These are phyloP conservation scores for Lotmaria passim DNA, from an alignment of 208 protist species.

Conservation along the genomic window DNA sequence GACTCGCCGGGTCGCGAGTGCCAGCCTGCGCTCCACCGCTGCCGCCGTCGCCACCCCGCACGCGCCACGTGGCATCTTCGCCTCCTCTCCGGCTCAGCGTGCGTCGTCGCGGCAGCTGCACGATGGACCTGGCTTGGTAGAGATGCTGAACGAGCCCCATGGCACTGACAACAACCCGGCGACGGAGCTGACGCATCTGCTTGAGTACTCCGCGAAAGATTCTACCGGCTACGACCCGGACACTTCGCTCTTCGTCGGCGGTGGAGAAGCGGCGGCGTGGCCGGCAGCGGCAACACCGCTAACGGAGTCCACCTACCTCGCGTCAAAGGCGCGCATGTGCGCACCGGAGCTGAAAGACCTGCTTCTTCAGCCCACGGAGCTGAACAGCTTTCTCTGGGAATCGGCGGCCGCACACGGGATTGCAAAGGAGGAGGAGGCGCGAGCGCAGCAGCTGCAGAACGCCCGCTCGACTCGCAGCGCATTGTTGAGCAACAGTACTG, in stretches of 20 bases:
- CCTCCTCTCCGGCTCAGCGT: neutral
- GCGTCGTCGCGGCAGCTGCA: neutral
- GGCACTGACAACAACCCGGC: neutral
- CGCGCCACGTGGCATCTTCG: neutral
- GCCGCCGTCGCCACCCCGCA: neutral
- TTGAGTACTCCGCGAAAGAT: neutral
- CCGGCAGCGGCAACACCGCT: neutral
- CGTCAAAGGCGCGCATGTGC: constrained; percentile 9
- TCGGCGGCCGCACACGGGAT: constrained; percentile 7
- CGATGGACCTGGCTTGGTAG: neutral
- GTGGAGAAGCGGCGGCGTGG: neutral
- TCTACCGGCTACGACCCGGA: constrained; percentile 1
- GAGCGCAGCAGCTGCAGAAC: constrained; percentile 2
- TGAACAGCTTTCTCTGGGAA: constrained; percentile 25
- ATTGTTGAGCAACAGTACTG: neutral
- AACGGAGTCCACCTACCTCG: constrained; percentile 7
- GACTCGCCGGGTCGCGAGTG: neutral
- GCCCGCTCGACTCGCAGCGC: constrained; percentile 2
- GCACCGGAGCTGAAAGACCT: constrained; percentile 21
- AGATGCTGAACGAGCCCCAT: neutral
- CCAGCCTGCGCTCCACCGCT: too few species aligned
- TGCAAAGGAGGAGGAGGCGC: constrained; percentile 10
- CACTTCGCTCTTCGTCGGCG: neutral
- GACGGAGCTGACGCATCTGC: neutral
- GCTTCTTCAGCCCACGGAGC: constrained; percentile 17